Conservation (phyloP, 2,329 filamentous ascomycete genomes). For the Venturia pyrina region DNA sequence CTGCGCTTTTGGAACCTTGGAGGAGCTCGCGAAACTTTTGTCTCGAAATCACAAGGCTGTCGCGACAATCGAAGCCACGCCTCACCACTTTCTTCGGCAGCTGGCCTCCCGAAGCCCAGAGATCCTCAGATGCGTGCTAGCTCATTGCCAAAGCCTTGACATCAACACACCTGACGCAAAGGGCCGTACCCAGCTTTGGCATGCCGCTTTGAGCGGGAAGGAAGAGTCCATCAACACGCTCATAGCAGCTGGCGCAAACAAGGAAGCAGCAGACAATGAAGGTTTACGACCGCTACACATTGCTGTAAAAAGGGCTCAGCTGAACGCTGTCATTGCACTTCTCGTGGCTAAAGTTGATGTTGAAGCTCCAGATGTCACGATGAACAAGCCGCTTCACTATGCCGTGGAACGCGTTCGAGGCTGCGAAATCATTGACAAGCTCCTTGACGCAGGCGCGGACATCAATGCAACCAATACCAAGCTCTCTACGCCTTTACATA, state of each 20-base stretch:
- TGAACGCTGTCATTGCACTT: background rate
- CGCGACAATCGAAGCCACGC: background rate
- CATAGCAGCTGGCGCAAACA: background rate
- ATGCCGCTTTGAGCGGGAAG: background rate
- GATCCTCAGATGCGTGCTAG: background rate
- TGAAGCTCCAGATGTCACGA: background rate
- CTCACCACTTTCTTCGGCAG: background rate
- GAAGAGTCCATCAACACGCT: background rate
- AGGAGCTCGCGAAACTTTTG: background rate
- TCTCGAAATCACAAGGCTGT: background rate
- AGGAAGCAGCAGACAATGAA: background rate
- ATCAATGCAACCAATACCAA: slow-evolving; percentile 7
- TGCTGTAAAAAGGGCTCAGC: background rate
- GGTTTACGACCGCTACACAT: background rate
- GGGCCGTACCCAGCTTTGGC: background rate
- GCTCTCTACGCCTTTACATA: background rate
- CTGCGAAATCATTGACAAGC: background rate
- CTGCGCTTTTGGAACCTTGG: background rate
- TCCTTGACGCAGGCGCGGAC: background rate
- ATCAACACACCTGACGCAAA: background rate
- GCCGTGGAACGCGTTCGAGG: background rate
- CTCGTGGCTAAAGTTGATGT: background rate
- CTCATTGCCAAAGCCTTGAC: background rate
- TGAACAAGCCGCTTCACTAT: slow-evolving; percentile 4
- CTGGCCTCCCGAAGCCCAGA: background rate